Base-by-base conservation (phyloP, 768 basidiomycete species). In the Suillus luteus region DNA sequence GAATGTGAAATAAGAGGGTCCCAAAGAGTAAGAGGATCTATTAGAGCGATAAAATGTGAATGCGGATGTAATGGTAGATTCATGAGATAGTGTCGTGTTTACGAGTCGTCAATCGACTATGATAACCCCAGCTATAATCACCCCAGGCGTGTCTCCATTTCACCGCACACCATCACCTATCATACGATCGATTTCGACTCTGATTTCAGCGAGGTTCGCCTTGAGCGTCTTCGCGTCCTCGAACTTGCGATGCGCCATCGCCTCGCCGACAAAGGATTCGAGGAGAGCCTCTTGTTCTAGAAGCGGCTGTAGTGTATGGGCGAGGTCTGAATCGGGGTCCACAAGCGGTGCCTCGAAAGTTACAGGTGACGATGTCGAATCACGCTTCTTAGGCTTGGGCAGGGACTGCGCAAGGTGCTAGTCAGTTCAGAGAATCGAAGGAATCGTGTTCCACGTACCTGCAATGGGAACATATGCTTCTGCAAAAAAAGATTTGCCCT, bases 271-370 rank as follows among this genome's bases (percentile, higher is more conserved):
- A 70, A 95, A 98, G 2, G 87, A 83, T 75, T 96, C 92, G 22
- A 99, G 82, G 55, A 98, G 82, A 2, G 91, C 89, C 76, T 99
- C 96, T 75, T 99, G 96, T 76, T 98, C 95, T 17, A 98, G 83
- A 14, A 98, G 78, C 2, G 95, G 95, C 68, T 98, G 95, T 17
- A 98, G 78, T 8, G 82, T 78, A 49, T 85, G 80, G 3, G 94
- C 93, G 24, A 93, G 76, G 38, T 86, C 81, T 2, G 92, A 88
- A 66, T 91, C 88, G 1, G 84, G 82, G 68, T 89, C 89, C 65
- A 86, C 78, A n/a, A 76, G 70, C 2, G 72, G 69, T 33, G 63
- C 67, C 2, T 63, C 67, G 22, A 68, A 68, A 5, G 6, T 62
- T 37, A 54, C 62, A 38, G 63, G 52, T 57, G 68, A 70, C 46